A percentile compares a stretch with the other conserved stretches of the same genome.
Evolutionary conservation across 768 basidiomycete species (phyloP).

Genomic region (Lepiota venenata): DNA sequence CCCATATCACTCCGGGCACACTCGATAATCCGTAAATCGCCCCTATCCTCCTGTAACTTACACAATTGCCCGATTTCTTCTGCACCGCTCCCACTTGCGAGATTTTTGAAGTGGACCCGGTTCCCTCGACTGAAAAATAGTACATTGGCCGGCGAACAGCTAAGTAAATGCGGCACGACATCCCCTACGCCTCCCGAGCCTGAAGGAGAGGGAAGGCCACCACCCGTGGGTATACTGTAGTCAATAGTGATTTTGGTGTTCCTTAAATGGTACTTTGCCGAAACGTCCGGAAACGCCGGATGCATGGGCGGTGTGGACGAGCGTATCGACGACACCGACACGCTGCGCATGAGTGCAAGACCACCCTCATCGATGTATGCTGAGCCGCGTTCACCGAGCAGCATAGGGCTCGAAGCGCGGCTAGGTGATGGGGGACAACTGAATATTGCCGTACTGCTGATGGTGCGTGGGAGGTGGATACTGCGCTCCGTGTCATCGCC

Average conservation of each 20-base stretch:
- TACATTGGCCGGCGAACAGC: constrained; percentile 41
- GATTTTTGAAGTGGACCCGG: constrained; percentile 50
- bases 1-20: constrained; percentile 31
- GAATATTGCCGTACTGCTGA: constrained; percentile 13
- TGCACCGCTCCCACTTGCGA: constrained; percentile 24
- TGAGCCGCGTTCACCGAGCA: constrained; percentile 16
- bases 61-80: constrained; percentile 49
- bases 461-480: constrained; percentile 11
- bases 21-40: constrained; percentile 40
- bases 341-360: constrained; percentile 29
- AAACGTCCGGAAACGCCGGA: constrained; percentile 30
- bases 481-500: constrained; percentile 10
- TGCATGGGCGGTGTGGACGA: constrained; percentile 14
- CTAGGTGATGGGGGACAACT: constrained; percentile 10
- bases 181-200: constrained; percentile 9
- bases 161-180: constrained; percentile 26
- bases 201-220: constrained; percentile 2
- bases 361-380: constrained; percentile 24
- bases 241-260: constrained; percentile 31
- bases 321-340: constrained; percentile 27
- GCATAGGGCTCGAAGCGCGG: constrained; percentile 17
- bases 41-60: constrained; percentile 43
- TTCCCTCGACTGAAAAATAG: constrained; percentile 52
- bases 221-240: constrained; percentile 23
- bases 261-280: constrained; percentile 30